Conservation (phyloP, 768 basidiomycete species). For the Exsudoporus frostii region DNA sequence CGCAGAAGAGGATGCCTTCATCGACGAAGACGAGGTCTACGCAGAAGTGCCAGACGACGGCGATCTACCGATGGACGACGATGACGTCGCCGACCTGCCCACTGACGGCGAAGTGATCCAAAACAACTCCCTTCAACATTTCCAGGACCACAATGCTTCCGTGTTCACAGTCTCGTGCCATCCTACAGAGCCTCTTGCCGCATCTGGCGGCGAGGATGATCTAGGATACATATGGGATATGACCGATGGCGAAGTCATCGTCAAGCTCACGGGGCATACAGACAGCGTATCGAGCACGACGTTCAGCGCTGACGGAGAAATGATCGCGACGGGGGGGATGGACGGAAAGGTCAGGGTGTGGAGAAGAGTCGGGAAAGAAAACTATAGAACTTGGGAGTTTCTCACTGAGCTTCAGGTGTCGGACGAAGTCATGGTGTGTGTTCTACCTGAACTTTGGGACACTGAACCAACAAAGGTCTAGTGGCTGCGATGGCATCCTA, state of each 20-base stretch:
- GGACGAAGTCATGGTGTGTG: constrained; percentile 88
- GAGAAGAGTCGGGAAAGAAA: constrained; percentile 74
- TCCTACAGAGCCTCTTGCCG: constrained; percentile 76
- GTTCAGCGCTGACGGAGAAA: constrained; percentile 87
- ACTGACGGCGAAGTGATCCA: constrained; percentile 40
- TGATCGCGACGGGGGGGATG: constrained; percentile 97
- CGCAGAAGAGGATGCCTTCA: constrained; percentile 53
- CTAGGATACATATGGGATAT: constrained; percentile 92
- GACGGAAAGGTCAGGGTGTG: constrained; percentile 93
- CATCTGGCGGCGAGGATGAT: constrained; percentile 95
- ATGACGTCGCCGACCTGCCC: constrained; percentile 47
- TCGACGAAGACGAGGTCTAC: constrained; percentile 62
- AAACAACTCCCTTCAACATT: constrained; percentile 69
- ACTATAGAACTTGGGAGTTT: constrained; percentile 88
- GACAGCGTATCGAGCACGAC: constrained; percentile 81
- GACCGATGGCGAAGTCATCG: constrained; percentile 74
- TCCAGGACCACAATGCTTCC: constrained; percentile 65
- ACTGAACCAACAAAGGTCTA: constrained; percentile 30
- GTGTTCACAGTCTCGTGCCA: constrained; percentile 86
- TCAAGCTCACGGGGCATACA: constrained; percentile 85
- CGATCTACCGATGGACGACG: constrained; percentile 71
- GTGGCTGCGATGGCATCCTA: constrained; percentile 98
- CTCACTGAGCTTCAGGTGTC: constrained; percentile 89
- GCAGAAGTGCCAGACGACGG: constrained; percentile 64
- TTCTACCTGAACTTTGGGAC: background rate